Base-by-base conservation (phyloP, 2,329 filamentous ascomycete genomes). In the Botrytis porri region DNA sequence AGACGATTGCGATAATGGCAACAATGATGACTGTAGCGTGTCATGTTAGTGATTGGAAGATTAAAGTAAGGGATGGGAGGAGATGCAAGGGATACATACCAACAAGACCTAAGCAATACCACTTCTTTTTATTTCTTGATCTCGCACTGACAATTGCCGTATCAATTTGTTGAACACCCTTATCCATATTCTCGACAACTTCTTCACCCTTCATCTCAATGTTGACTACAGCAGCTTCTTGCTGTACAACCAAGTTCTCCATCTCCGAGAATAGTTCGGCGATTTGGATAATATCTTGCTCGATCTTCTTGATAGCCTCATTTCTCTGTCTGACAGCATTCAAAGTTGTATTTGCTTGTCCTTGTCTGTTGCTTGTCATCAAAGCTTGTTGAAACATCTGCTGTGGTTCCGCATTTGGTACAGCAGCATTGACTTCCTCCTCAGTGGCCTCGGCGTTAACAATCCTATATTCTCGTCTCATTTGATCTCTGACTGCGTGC, bases 351-450 rank as follows among this genome's bases (percentile, higher is more conserved):
- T 92, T 90, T 60, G 94, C 93, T 82, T 97, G 92, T 67, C 94
- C 93, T 80, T 90, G 89, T 80, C 93, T 91, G 83, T 92, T 92
- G 81, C 90, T 93, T 84, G 91, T 89, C 85, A 97, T 89, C 79
- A 98, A 87, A 73, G 94, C 93, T 82, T 97, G 93, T 80, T 92
- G 90, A 84, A 98, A 98, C 77, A 97, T 91, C 82, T 97, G 93
- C 70, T 90, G 89, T 76, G 84, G 84, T 22, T 74, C 84, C 87
- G 88, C 87, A 78, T 93, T 90, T 79, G 95, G 89, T 0, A 95
- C 92, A 25, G 93, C 94, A 73, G 91, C 88, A 73, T 88, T 87
- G 41, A 98, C 89, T 82, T 98, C 94, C 61, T 87, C 85, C 71
- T 96, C 93, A 41, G 89, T 88, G 4, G 93, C 93, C 73, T 97